phyloP scores from a whole-genome alignment of 495 filamentous ascomycete genomes.

The Entonaema liquescens region DNA sequence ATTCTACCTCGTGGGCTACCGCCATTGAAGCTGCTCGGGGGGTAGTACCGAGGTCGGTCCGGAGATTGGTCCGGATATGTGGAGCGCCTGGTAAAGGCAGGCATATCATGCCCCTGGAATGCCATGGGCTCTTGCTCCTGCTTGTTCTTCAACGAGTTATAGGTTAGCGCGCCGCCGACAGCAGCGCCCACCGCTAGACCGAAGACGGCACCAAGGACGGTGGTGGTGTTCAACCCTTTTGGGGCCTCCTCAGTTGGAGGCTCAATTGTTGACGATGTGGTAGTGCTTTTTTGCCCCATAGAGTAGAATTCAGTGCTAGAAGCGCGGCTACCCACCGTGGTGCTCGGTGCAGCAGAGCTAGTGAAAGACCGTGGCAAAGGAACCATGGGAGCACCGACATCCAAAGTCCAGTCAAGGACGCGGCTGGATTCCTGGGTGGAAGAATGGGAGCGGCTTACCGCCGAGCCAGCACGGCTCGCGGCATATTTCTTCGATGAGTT shows the following conservation, averaged over 20 bases:
- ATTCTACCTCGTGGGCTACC: conserved; percentile 50
- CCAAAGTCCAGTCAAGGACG: conserved; percentile 61
- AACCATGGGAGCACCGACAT: conserved; percentile 46
- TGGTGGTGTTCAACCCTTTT: conserved; percentile 50
- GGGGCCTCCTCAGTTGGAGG: conserved; percentile 48
- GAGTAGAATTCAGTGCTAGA: conserved; percentile 42
- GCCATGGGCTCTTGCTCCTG: conserved; percentile 53
- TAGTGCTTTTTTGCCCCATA: conserved; percentile 46
- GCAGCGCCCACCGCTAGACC: conserved; percentile 78
- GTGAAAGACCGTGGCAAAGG: conserved; percentile 36
- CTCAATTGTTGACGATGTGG: conserved; percentile 47
- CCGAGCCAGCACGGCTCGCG: conserved; percentile 46
- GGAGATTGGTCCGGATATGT: conserved; percentile 51
- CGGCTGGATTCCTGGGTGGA: conserved; percentile 55
- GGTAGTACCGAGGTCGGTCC: conserved; percentile 47
- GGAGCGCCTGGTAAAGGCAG: conserved; percentile 48
- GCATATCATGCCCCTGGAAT: conserved; percentile 47
- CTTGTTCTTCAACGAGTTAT: conserved; percentile 71
- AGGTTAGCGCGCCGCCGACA: conserved; percentile 76
- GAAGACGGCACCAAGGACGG: conserved; percentile 68
- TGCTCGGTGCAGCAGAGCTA: conserved; percentile 30
- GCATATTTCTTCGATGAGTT: conserved; percentile 43
- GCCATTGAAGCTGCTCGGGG: conserved; percentile 48
- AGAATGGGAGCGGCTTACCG: conserved; percentile 46
- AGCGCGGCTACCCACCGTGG: conserved; percentile 33